These are phyloP conservation scores for Lipomyces yamanashiensis DNA, from an alignment of 805 yeast genomes.

Conservation along the genomic window DNA sequence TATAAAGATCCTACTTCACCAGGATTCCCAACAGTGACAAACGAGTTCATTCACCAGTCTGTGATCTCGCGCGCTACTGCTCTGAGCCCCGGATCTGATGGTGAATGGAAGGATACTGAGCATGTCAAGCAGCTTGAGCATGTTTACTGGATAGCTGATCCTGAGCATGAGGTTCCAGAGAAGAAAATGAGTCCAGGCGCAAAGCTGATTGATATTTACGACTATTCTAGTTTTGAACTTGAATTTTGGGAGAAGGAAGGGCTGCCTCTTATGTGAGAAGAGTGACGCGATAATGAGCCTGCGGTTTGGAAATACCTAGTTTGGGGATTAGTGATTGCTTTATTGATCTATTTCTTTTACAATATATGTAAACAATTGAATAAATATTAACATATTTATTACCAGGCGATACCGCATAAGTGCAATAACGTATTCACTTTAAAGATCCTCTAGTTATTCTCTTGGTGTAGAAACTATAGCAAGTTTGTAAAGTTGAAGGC, in stretches of 20 bases:
- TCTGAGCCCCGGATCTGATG: background rate
- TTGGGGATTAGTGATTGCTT: background rate
- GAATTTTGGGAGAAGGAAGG: constrained; percentile 10
- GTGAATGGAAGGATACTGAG: background rate
- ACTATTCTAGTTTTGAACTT: constrained; percentile 7
- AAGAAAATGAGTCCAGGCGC: too few relatives aligned
- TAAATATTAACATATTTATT: too few relatives aligned
- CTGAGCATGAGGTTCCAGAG: background rate
- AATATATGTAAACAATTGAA: background rate
- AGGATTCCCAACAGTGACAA: background rate
- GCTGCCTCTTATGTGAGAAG: background rate
- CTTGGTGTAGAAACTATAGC: too few relatives aligned
- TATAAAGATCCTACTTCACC: constrained; percentile 5
- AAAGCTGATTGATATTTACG: constrained; percentile 2
- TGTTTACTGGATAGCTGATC: constrained; percentile 1
- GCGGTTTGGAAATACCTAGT: background rate
- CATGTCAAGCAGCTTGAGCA: background rate
- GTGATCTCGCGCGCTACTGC: constrained; percentile 5
- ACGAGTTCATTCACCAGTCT: constrained; percentile 22
- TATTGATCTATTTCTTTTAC: too few relatives aligned
- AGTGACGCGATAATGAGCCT: background rate
- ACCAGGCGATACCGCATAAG: background rate
- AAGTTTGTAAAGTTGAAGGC: too few relatives aligned
- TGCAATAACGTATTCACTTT: background rate
- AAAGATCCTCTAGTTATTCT: background rate